Base-by-base conservation (phyloP, 768 basidiomycete species). In the Calocybe gangraenosa region DNA sequence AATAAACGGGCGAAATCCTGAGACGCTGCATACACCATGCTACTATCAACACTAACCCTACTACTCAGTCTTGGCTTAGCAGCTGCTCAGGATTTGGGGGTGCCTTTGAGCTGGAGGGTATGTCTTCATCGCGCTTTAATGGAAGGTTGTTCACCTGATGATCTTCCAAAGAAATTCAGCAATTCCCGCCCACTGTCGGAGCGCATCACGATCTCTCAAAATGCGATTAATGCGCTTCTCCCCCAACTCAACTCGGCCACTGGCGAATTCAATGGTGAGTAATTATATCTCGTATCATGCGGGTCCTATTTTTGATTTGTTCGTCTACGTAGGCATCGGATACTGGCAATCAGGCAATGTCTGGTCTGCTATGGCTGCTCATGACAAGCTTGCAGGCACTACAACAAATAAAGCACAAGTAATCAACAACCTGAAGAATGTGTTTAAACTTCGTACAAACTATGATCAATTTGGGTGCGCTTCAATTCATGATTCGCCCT, bases 271-370 rank as follows among this genome's bases (percentile, higher is more conserved):
- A 68, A 69, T 45, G 72, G 74, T 66, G 37, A 25, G 65, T 50
- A n/a, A n/a, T n/a, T n/a, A n/a, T n/a, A 13, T n/a, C 5, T 35
- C 11, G 14, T 25, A 6, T 7, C 14, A 37, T 35, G 14, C n/a
- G 15, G 21, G 21, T 23, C 21, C 1, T 9, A 11, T 4, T 19
- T 1, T 23, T n/a, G n/a, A n/a, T n/a, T n/a, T n/a, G n/a, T n/a
- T n/a, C n/a, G n/a, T n/a, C n/a, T n/a, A n/a, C n/a, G 5, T 28
- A 75, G 76, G 70, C 5, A 69, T 79, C 32, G 67, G 73, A 31
- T 78, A 67, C 47, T 78, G 78, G 77, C 75, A 78, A 52, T 63
- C 73, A 18, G 78, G 64, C 1, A 79, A 78, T 40, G 75, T 69
- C 8, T 74, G 65, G 58, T 72, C 75, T 14, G 69, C 67, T n/a